A percentile compares a stretch with the other conserved stretches of the same genome.
These are phyloP conservation scores for Dictyophora rubrovolvata DNA, from an alignment of 768 basidiomycete genomes.

Conservation along the genomic window DNA sequence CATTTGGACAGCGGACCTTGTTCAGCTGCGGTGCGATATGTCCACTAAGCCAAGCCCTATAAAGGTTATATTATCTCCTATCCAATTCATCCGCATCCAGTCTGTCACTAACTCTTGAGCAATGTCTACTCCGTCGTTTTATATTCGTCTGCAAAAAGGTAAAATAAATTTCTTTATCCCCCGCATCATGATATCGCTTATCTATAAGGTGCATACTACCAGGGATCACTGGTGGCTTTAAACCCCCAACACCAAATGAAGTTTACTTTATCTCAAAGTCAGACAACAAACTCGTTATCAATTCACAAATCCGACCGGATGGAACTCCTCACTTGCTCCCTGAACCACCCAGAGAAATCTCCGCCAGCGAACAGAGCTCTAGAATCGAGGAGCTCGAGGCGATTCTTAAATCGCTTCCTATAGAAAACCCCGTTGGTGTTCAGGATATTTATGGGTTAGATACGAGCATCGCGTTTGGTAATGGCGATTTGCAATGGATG, in stretches of 20 bases:
- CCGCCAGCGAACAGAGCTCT: slow-evolving; percentile 22
- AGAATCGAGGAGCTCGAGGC: slow-evolving; percentile 48
- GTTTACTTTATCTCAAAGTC: slow-evolving; percentile 43
- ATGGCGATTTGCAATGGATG: slow-evolving; percentile 47
- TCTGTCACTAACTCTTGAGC: too few relatives aligned
- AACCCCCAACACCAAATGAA: slow-evolving; percentile 51
- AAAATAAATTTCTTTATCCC: not conserved
- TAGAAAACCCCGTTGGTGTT: slow-evolving; percentile 44
- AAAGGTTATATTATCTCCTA: too few relatives aligned
- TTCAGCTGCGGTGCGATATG: too few relatives aligned
- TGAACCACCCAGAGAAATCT: slow-evolving; percentile 30
- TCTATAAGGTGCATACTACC: not conserved
- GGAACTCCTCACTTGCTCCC: slow-evolving; percentile 32
- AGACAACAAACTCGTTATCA: slow-evolving; percentile 31
- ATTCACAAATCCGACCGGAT: slow-evolving; percentile 35
- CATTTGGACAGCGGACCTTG: too few relatives aligned
- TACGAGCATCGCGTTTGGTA: slow-evolving; percentile 52
- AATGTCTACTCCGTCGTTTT: not conserved
- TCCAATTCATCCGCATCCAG: too few relatives aligned
- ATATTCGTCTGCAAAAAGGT: slow-evolving; percentile 4
- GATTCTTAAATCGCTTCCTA: slow-evolving; percentile 52
- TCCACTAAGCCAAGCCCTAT: too few relatives aligned
- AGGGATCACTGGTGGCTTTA: slow-evolving; percentile 75
- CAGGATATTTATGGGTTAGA: slow-evolving; percentile 67
- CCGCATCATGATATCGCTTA: not conserved